Evolutionary conservation across 495 filamentous ascomycete genomes (phyloP), one percentile per base, ranked within the genome.

Genomic region (Annulohypoxylon nitens): DNA sequence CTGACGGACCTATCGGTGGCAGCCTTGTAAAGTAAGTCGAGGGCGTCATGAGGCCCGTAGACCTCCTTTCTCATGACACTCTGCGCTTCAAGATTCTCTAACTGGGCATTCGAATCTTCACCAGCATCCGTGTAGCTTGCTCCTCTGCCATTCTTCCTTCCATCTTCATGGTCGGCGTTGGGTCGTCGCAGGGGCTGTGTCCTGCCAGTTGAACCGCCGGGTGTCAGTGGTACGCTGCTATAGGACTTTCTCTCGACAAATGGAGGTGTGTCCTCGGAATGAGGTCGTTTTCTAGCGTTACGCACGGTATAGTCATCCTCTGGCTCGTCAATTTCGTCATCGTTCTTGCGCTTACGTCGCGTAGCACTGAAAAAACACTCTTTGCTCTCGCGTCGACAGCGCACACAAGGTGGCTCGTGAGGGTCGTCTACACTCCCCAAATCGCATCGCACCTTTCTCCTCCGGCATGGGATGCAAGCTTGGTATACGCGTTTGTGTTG

Each of bases 301-400:
- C 86, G 82, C 37, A 85, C 66, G 36, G 84, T 86, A 75, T 88
- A 88, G 16, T 88, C 87, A 57, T 83, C 87, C 78, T 54, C 86
- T 77, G 57, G 86, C 60, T 75, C 81, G 64, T 89, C 85, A 34
- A 76, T 80, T n/a, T 86, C 83, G 26, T 87, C 90, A 65, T 94
- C 91, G 58, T 86, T 84, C 83, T 97, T 97, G 75, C 93, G 87
- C 89, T 98, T 98, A 73, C 96, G 88, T 51, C 95, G 87, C 43
- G 95, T 98, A n/a, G 93, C 93, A 70, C 94, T 97, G 85, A 99
- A 98, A 86, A 90, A 95, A 85, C 96, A 99, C 73, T 97, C 91
- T 82, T 97, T 97, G 83, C 90, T 88, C 83, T 99, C 96, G 67
- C 96, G 90, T 25, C 93, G 90, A 81, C 96, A 99, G 78, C 96